These are phyloP conservation scores for Cenchrus americanus DNA, from an alignment of 176 grass and related monocot genomes.

Conservation along the genomic window DNA sequence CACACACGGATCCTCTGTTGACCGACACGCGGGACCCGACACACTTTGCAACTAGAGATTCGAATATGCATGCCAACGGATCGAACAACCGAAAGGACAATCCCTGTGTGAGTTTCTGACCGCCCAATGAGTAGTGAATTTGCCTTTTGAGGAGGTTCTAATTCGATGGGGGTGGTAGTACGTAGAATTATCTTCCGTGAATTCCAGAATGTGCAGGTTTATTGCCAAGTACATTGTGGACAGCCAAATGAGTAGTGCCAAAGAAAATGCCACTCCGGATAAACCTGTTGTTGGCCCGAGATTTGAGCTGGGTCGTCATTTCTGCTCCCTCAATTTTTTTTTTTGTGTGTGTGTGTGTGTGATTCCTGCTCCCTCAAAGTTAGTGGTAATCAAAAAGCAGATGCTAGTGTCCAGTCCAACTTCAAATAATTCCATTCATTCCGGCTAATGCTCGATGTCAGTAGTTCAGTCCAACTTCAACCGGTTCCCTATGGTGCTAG, in stretches of 20 bases:
- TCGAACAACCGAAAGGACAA: not conserved
- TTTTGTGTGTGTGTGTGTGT: too few relatives aligned
- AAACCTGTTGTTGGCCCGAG: not conserved
- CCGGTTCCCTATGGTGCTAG: not conserved
- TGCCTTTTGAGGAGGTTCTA: not conserved
- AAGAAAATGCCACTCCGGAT: not conserved
- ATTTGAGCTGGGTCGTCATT: constrained; percentile 11
- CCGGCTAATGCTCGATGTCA: not conserved
- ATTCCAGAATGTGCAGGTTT: too few relatives aligned
- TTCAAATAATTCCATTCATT: not conserved
- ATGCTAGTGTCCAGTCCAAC: too few relatives aligned
- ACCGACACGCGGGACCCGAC: not conserved
- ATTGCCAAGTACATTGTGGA: not conserved
- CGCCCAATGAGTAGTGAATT: too few relatives aligned
- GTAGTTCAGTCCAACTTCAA: not conserved
- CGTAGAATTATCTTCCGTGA: not conserved
- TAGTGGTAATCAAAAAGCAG: too few relatives aligned
- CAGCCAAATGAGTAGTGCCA: not conserved
- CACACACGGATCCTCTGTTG: not conserved
- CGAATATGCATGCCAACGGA: not conserved
- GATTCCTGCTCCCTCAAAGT: too few relatives aligned
- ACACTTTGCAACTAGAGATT: not conserved
- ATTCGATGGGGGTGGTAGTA: not conserved
- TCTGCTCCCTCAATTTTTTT: too few relatives aligned
- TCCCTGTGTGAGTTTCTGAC: not conserved